Conservation (phyloP, 305 asterid species). For the Euphrasia arctica region DNA sequence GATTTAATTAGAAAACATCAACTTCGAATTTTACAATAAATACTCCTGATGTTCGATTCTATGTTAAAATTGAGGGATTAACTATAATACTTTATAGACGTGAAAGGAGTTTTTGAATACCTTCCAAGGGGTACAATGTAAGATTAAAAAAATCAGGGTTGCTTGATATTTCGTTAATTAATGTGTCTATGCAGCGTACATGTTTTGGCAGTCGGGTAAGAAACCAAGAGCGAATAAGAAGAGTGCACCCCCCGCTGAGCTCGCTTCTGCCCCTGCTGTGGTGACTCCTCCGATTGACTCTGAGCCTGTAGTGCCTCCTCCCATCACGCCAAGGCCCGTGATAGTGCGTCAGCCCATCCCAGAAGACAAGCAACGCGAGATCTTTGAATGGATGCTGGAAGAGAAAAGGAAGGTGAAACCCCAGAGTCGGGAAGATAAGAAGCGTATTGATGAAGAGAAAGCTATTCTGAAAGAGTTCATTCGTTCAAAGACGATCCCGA, state of each 20-base stretch:
- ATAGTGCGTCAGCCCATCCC: constrained; percentile 45
- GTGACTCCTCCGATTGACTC: constrained; percentile 32
- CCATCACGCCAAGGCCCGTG: constrained; percentile 34
- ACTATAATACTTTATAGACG: too few species aligned
- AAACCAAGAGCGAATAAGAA: constrained; percentile 36
- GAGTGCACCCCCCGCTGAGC: constrained; percentile 32
- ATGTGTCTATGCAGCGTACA: constrained; percentile 45
- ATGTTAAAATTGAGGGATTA: too few species aligned
- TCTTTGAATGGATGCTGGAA: constrained; percentile 67
- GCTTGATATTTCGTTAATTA: too few species aligned
- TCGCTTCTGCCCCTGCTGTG: constrained; percentile 36
- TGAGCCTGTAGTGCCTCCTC: constrained; percentile 42
- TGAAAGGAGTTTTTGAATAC: too few species aligned
- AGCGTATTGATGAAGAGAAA: constrained; percentile 51
- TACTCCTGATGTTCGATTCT: too few species aligned
- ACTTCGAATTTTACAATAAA: too few species aligned
- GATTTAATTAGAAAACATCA: too few species aligned
- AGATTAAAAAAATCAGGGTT: not conserved
- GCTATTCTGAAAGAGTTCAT: constrained; percentile 58
- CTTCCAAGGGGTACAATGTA: too few species aligned
- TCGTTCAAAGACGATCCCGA: constrained; percentile 44
- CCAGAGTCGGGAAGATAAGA: constrained; percentile 42
- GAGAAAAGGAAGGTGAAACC: constrained; percentile 66
- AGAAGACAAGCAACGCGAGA: constrained; percentile 52
- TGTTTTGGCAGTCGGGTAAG: constrained; percentile 53